Base-by-base conservation (phyloP, 495 filamentous ascomycete species). In the Tuber calosporum region DNA sequence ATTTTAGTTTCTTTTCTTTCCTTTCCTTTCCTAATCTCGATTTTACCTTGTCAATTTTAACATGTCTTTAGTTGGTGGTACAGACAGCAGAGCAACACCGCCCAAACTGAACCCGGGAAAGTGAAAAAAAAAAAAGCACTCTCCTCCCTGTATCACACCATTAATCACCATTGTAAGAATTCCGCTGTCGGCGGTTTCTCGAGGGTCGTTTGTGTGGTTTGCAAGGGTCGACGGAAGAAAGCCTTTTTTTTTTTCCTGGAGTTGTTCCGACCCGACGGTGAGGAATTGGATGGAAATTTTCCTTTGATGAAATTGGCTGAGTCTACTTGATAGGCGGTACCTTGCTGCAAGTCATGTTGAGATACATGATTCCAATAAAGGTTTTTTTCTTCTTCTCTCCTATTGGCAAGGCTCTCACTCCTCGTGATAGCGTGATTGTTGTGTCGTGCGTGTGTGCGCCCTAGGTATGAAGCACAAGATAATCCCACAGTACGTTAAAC, bases 201-300 rank as follows among this genome's bases (percentile, higher is more conserved):
- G 13, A 62, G 26, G 11, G 19, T 62, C 53, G n/a, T 34, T 34
- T 34, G 53, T 34, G 26, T 34, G 53, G 53, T 34, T 62, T 34
- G 53, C 53, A 62, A 34, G 53, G 53, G 17, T 34, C 53, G 53
- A 62, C 13, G 26, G 26, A 34, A 62, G 34, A 34, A 62, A 62
- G 26, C 26, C 2, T 39, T 66, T 72, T 67, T 78, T 76, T 69
- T 53, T 37, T 41, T 43, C 53, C 41, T 73, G 36, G 66, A 48
- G 66, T 70, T 69, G 48, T 45, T 72, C 75, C 74, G 68, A 78
- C 76, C 76, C 76, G 74, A 73, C 70, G 67, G 39, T 68, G 43
- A 58, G 76, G 76, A 78, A 78, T 74, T 78, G 76, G 76, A 73
- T 78, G 76, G 76, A 77, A 78, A 58, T 78, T 78, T 78, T 78